Evolutionary conservation across 2,329 filamentous ascomycete genomes (phyloP).

Genomic region (Diaporthe citri): DNA sequence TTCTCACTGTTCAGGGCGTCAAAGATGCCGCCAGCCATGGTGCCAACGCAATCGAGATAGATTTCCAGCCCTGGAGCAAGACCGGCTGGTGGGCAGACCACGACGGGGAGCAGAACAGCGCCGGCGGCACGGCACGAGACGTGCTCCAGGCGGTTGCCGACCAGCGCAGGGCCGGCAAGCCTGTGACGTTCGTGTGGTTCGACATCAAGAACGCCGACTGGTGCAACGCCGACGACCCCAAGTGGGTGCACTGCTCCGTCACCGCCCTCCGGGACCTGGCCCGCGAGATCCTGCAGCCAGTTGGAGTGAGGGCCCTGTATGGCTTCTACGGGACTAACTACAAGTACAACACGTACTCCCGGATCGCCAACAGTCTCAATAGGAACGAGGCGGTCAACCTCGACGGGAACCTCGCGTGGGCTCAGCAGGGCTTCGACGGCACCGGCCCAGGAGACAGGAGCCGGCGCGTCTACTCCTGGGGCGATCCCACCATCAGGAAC

Average conservation of each 20-base stretch:
- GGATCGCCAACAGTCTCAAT: background rate
- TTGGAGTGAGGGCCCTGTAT: background rate
- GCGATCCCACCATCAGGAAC: background rate
- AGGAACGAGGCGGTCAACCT: background rate
- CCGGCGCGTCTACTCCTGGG: slow-evolving; percentile 5
- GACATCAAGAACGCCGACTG: slow-evolving; percentile 4
- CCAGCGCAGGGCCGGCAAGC: slow-evolving; percentile 7
- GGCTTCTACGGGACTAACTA: background rate
- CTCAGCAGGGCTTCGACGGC: background rate
- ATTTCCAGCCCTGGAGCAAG: background rate
- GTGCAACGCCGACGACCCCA: background rate
- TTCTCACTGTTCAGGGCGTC: background rate
- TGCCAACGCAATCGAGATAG: background rate
- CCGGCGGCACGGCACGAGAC: background rate
- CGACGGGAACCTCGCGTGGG: background rate
- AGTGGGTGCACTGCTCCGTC: background rate
- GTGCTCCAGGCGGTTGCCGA: slow-evolving; percentile 3
- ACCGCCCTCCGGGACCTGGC: background rate
- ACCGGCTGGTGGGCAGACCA: slow-evolving; percentile 1
- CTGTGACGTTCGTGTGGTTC: background rate
- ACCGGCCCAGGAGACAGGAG: background rate
- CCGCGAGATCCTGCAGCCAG: slow-evolving; percentile 1
- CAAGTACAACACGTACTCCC: background rate
- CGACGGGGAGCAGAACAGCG: background rate
- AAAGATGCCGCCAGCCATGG: background rate